Percentiles rank a stretch among this genome's conserved stretches.
These are phyloP conservation scores for Blastomyces silverae DNA, from an alignment of 2,329 filamentous ascomycete species.

Conservation along the genomic window DNA sequence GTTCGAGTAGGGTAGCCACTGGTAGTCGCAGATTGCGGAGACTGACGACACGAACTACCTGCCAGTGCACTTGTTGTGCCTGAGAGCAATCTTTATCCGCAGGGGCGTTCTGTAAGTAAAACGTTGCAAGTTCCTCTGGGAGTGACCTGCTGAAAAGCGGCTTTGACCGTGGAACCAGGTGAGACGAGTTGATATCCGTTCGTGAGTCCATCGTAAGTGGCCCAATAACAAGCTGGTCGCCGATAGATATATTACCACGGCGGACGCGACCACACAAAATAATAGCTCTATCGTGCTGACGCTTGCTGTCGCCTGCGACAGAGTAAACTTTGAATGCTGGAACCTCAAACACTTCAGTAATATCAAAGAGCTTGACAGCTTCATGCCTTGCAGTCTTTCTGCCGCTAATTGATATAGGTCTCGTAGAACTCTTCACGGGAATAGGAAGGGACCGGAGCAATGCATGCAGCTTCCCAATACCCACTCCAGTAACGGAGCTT, in stretches of 20 bases:
- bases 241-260: conserved; percentile 69
- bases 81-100: conserved; percentile 45
- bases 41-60: conserved; percentile 71
- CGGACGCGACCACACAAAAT: conserved; percentile 79
- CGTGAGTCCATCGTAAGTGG: conserved; percentile 55
- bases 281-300: conserved; percentile 50
- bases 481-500: conserved; percentile 76
- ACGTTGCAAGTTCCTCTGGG: conserved; percentile 32
- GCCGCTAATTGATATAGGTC: conserved; percentile 19
- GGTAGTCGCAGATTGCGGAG: conserved; percentile 82
- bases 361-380: conserved; percentile 66
- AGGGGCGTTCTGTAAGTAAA: conserved; percentile 27
- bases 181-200: conserved; percentile 31
- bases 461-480: conserved; percentile 74
- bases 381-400: conserved; percentile 39
- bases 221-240: conserved; percentile 70
- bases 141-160: conserved; percentile 29
- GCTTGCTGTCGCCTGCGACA: conserved; percentile 34
- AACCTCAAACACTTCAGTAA: conserved; percentile 82
- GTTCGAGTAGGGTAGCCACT: conserved; percentile 65
- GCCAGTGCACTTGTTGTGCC: conserved; percentile 65
- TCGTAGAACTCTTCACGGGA: conserved; percentile 44
- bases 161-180: conserved; percentile 21
- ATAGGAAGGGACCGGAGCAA: conserved; percentile 70
- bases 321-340: conserved; percentile 54